Evolutionary conservation across 768 basidiomycete genomes (phyloP), one percentile per base, ranked within the genome.

Genomic region (Naganishia vaughanmartiniae): DNA sequence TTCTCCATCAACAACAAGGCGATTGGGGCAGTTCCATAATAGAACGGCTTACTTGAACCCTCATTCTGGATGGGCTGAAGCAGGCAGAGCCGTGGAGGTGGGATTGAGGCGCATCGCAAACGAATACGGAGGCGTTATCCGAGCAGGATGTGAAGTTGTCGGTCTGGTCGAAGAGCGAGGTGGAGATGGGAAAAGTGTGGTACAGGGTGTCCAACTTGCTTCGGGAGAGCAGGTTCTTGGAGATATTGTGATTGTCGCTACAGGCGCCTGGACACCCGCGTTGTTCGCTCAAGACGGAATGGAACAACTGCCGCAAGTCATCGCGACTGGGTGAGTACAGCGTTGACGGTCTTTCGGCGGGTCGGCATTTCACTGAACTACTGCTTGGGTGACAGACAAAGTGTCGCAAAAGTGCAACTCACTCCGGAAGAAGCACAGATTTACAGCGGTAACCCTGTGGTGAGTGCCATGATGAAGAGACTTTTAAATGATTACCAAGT

Each of bases 221-320:
- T 87, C 88, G 76, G 90, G 89, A 0, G 78, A 78, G 56, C 71
- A 73, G 68, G 51, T 80, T 45, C 74, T 81, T 19, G 89, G 88
- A 0, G 85, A 88, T 36, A 65, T 71, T 11, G 70, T 73, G 42
- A 83, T 95, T 33, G 79, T 93, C 39, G 87, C 91, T 10, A 83
- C 87, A 17, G 92, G 93, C 28, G 86, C 89, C 6, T 96, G 94
- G 95, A 93, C 92, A 0, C 87, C 90, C 11, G 88, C 89, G 1
- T 79, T 88, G 0, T 91, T 94, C 77, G 87, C 88, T 10, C 85
- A 85, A 46, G 80, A 88, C 11, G 75, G 74, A 7, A 76, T 81
- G 21, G 80, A 82, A 15, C 66, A 70, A n/a, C 76, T 90, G 46
- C 82, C 84, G 19, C 77, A 82, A 2, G 88, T 88, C 72, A 81